phyloP scores from a whole-genome alignment of 371 early-diverging fungal species.

The Amoeboaphelidium protococcarum region DNA sequence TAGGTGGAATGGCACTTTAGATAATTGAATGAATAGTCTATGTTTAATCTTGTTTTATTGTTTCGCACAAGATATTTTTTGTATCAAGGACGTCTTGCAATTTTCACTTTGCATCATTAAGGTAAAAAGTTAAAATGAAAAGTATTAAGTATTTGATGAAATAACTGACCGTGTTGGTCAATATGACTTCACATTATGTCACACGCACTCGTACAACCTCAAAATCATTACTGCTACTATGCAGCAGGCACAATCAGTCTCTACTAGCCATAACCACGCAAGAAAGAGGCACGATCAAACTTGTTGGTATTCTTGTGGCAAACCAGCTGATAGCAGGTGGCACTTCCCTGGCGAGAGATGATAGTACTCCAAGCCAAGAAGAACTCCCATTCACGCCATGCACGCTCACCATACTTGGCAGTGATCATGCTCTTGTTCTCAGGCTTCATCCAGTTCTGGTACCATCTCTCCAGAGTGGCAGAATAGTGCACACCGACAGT shows the following conservation, averaged over 20 bases:
- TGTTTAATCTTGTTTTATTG: no score
- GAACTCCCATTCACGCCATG: conserved; percentile 63
- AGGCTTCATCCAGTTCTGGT: conserved; percentile 86
- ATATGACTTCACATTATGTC: not conserved
- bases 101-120: no score
- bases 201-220: not conserved
- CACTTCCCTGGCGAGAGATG: conserved; percentile 73
- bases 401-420: conserved; percentile 55
- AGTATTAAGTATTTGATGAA: no score
- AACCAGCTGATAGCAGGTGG: conserved; percentile 82
- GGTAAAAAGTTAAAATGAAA: no score
- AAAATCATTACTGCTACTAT: not conserved
- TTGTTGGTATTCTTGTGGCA: conserved; percentile 86
- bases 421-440: conserved; percentile 32
- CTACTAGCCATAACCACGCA: conserved; percentile 2
- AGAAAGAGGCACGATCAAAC: conserved; percentile 40
- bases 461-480: conserved; percentile 80
- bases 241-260: not conserved
- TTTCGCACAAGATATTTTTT: no score
- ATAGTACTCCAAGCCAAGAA: conserved; percentile 90
- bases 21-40: no score
- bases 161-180: no score
- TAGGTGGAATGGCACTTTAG: no score
- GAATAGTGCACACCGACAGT: conserved; percentile 93
- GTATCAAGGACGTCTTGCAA: no score